Evolutionary conservation across 805 yeast genomes (phyloP).

Genomic region (Cephaloascus fragrans): DNA sequence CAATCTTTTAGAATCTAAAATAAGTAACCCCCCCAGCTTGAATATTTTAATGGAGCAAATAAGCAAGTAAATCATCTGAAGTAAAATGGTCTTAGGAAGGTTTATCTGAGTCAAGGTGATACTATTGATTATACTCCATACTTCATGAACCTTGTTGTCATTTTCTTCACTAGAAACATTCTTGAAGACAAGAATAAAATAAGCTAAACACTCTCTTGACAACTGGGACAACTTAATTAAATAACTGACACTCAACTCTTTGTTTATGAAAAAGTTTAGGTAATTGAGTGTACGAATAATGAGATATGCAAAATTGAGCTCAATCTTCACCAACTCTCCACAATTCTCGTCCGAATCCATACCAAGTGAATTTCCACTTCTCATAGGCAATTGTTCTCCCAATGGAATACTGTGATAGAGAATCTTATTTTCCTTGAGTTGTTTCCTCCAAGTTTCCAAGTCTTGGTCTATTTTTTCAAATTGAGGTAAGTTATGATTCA

Average conservation of each 20-base stretch:
- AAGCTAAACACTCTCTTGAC: conserved; percentile 25
- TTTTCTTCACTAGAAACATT: conserved; percentile 11
- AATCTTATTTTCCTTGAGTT: conserved; percentile 19
- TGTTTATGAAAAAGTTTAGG: conserved; percentile 30
- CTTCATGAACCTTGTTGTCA: conserved; percentile 2
- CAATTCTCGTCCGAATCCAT: conserved; percentile 20
- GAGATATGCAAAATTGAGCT: conserved; percentile 30
- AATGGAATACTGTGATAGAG: conserved; percentile 7
- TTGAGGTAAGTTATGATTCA: conserved; percentile 33
- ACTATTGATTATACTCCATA: neutral
- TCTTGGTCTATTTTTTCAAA: conserved; percentile 31
- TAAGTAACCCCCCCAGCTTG: conserved; percentile 13
- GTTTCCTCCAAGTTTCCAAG: conserved; percentile 27
- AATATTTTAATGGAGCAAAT: conserved; percentile 27
- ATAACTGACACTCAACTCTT: conserved; percentile 23
- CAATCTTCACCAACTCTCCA: conserved; percentile 27
- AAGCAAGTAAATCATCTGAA: conserved; percentile 31
- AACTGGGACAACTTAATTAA: conserved; percentile 25
- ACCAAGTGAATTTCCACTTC: conserved; percentile 1
- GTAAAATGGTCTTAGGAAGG: conserved; percentile 28
- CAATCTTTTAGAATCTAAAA: conserved; percentile 5
- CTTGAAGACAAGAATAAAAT: conserved; percentile 25
- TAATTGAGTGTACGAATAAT: conserved; percentile 32
- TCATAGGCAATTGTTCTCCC: conserved; percentile 5
- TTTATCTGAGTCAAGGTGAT: conserved; percentile 33